Percentiles rank a stretch among this genome's conserved stretches.
Evolutionary conservation across 2,329 filamentous ascomycete species (phyloP).

Genomic region (Colletotrichum destructivum): DNA sequence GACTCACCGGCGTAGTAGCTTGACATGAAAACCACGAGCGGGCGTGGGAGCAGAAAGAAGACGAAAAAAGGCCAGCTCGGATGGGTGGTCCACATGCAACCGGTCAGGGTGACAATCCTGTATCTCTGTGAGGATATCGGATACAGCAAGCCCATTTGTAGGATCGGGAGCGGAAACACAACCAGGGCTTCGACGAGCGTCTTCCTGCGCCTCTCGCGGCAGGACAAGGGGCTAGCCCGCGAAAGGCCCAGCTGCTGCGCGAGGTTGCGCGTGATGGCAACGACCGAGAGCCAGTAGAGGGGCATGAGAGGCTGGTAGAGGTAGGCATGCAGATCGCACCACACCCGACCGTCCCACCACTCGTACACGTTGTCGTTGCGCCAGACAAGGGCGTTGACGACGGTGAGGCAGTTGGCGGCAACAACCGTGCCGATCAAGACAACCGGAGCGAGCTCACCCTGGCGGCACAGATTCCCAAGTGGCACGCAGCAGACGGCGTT

Average conservation of each 20-base stretch:
- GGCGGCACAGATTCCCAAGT: constrained; percentile 64
- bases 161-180: constrained; percentile 67
- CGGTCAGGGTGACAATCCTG: constrained; percentile 63
- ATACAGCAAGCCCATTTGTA: constrained; percentile 65
- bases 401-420: constrained; percentile 63
- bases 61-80: constrained; percentile 64
- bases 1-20: constrained; percentile 65
- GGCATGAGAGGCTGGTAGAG: constrained; percentile 60
- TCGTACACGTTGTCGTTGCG: constrained; percentile 62
- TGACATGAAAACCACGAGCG: constrained; percentile 60
- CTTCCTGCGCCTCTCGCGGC: constrained; percentile 58
- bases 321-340: constrained; percentile 68
- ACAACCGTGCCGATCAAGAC: constrained; percentile 64
- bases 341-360: constrained; percentile 68
- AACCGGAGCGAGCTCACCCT: constrained; percentile 68
- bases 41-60: constrained; percentile 64
- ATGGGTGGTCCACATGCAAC: constrained; percentile 63
- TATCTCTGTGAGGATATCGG: constrained; percentile 65
- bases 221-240: constrained; percentile 57
- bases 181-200: constrained; percentile 65
- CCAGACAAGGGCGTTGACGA: constrained; percentile 69
- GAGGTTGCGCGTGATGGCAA: constrained; percentile 70
- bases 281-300: constrained; percentile 65
- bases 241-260: constrained; percentile 64
- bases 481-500: constrained; percentile 66